Base-by-base conservation (phyloP, 108 stramenopile species). In the Cylindrotheca fusiformis region DNA sequence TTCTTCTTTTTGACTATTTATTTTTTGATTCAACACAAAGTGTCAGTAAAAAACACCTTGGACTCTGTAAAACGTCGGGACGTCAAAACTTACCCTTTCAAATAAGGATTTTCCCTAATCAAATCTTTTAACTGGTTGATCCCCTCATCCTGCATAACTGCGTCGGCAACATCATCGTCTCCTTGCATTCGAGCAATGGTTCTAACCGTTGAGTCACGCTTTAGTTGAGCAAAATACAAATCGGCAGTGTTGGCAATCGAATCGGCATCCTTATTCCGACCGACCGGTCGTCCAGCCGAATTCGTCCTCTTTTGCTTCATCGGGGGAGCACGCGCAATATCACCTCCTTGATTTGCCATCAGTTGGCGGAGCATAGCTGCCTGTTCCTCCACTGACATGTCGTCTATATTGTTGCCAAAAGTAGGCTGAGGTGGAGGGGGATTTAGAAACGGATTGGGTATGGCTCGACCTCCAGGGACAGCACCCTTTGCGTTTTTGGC, bases 141-240 rank as follows among this genome's bases (percentile, higher is more conserved):
- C 10, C 65, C 55, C 5, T 64, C 74, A 71, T 93, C 86, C 0
- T 54, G 69, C 68, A 89, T 86, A 2, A 87, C 87, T n/a, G 60
- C 44, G 57, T 93, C 72, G 24, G 88, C 81, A 18, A 60, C 49
- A 32, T 87, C 83, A 0, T 44, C 53, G 59, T 93, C 84, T 14
- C 88, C 91, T 19, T 47, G 25, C 28, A 69, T 19, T 55, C 88
- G 65, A 27, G 88, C 91, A 18, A 70, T 32, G 8, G 74, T 87
- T 12, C 91, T 73, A 36, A 87, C 79, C 12, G 81, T 74, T 10
- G 87, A 88, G 70, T 93, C 91, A 48, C 82, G 80, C 66, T 93
- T 93, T 50, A 93, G 72, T 48, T 88, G 87, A 2, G 88, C 91
- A 72, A 93, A 89, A 72, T 93, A 93, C 32, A 93, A 58, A 56